These are phyloP conservation scores for Aspergillus taichungensis DNA, from an alignment of 495 filamentous ascomycete genomes.

Conservation along the genomic window DNA sequence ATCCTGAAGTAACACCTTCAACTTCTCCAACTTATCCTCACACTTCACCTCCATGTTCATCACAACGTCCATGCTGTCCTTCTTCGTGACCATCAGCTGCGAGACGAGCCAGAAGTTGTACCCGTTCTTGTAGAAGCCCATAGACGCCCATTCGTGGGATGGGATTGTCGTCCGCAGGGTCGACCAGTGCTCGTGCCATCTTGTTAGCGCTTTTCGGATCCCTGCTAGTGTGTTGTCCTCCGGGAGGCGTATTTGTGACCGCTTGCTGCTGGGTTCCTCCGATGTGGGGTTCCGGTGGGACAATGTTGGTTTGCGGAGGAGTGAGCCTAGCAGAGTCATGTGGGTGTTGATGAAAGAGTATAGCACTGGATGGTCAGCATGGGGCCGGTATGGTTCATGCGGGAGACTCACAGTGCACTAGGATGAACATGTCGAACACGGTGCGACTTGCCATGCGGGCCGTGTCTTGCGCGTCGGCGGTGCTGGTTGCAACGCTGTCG, in stretches of 20 bases:
- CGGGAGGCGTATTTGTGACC: slow-evolving; percentile 6
- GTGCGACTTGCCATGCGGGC: slow-evolving; percentile 13
- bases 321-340: slow-evolving; percentile 31
- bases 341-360: slow-evolving; percentile 39
- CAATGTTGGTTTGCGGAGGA: slow-evolving; percentile 9
- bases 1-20: slow-evolving; percentile 36
- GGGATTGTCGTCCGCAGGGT: slow-evolving; percentile 23
- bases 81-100: slow-evolving; percentile 38
- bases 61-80: slow-evolving; percentile 37
- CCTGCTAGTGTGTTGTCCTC: slow-evolving; percentile 25
- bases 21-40: slow-evolving; percentile 37
- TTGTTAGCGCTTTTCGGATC: slow-evolving; percentile 27
- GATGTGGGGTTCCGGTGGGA: too few species aligned
- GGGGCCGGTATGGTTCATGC: background rate
- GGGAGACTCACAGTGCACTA: slow-evolving; percentile 32
- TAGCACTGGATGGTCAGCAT: slow-evolving; percentile 22
- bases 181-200: slow-evolving; percentile 35
- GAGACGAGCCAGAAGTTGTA: slow-evolving; percentile 42
- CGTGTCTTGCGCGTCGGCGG: background rate
- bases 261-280: background rate
- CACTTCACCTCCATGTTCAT: slow-evolving; percentile 43
- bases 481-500: slow-evolving; percentile 1
- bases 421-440: slow-evolving; percentile 34
- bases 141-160: slow-evolving; percentile 30
- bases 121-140: slow-evolving; percentile 39